phyloP scores from a whole-genome alignment of 805 yeast genomes.

The Teunomyces cretensis region DNA sequence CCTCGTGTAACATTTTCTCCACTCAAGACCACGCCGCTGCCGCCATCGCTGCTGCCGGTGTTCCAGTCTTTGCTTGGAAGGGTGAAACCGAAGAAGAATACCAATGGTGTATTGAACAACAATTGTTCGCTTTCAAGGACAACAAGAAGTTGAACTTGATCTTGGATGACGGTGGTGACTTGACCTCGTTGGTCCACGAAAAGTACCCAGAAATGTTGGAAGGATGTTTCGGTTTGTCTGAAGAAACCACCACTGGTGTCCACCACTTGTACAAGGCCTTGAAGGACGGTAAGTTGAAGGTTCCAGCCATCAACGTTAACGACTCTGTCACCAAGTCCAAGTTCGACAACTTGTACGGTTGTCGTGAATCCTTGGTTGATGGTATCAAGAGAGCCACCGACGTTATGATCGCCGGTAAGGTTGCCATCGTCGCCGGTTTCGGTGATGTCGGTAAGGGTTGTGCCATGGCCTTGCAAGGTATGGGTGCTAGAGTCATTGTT shows the following conservation, averaged over 20 bases:
- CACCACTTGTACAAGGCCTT: slow-evolving; percentile 98
- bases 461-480: slow-evolving; percentile 96
- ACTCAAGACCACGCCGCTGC: slow-evolving; percentile 99
- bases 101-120: slow-evolving; percentile 99
- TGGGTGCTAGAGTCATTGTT: slow-evolving; percentile 98
- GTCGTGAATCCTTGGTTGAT: slow-evolving; percentile 97
- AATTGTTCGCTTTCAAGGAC: slow-evolving; percentile 96
- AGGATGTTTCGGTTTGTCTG: slow-evolving; percentile 93
- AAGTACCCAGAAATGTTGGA: slow-evolving; percentile 97
- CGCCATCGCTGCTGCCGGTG: slow-evolving; percentile 99
- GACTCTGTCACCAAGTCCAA: slow-evolving; percentile 99
- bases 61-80: slow-evolving; percentile 99
- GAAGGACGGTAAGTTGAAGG: slow-evolving; percentile 84
- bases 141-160: slow-evolving; percentile 92
- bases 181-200: slow-evolving; percentile 94
- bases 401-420: slow-evolving; percentile 99
- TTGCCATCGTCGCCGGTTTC: slow-evolving; percentile 98
- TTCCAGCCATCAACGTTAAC: slow-evolving; percentile 98
- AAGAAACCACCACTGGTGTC: slow-evolving; percentile 99
- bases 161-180: slow-evolving; percentile 99
- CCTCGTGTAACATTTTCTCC: slow-evolving; percentile 98
- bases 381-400: slow-evolving; percentile 99
- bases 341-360: slow-evolving; percentile 99
- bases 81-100: slow-evolving; percentile 99
- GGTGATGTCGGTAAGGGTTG: slow-evolving; percentile 99